phyloP scores from a whole-genome alignment of 805 yeast genomes.

The Metschnikowia colocasiae region DNA sequence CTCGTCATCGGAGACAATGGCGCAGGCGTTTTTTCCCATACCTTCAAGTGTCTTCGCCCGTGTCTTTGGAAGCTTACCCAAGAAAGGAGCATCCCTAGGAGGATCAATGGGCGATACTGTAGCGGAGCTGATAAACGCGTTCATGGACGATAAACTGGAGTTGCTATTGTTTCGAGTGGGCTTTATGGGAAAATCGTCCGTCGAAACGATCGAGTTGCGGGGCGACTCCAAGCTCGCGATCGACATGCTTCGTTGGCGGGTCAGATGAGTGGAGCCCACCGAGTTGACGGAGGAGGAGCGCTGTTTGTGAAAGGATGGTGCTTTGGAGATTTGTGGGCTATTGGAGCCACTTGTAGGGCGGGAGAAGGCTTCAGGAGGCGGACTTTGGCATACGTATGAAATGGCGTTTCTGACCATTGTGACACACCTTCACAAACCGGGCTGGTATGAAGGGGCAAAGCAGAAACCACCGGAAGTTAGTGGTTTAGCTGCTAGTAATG shows the following conservation, averaged over 20 bases:
- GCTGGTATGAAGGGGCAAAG: neutral
- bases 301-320: slow-evolving; percentile 17
- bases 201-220: slow-evolving; percentile 38
- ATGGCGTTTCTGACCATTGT: neutral
- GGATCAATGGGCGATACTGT: slow-evolving; percentile 12
- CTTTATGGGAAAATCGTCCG: slow-evolving; percentile 30
- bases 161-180: slow-evolving; percentile 35
- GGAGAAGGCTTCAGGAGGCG: slow-evolving; percentile 2
- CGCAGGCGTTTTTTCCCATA: slow-evolving; percentile 17
- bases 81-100: slow-evolving; percentile 5
- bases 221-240: slow-evolving; percentile 38
- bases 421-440: neutral
- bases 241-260: slow-evolving; percentile 32
- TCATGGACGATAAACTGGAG: slow-evolving; percentile 21
- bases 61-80: slow-evolving; percentile 6
- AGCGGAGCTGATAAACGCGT: slow-evolving; percentile 6
- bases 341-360: slow-evolving; percentile 1
- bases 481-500: neutral
- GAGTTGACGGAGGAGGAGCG: slow-evolving; percentile 35
- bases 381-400: slow-evolving; percentile 4
- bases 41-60: neutral
- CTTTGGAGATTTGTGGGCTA: slow-evolving; percentile 1
- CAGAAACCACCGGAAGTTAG: neutral
- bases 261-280: slow-evolving; percentile 25
- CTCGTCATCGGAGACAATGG: slow-evolving; percentile 36